These are phyloP conservation scores for Penicillium sp. DNA, from an alignment of 2,329 filamentous ascomycete species.

Conservation along the genomic window DNA sequence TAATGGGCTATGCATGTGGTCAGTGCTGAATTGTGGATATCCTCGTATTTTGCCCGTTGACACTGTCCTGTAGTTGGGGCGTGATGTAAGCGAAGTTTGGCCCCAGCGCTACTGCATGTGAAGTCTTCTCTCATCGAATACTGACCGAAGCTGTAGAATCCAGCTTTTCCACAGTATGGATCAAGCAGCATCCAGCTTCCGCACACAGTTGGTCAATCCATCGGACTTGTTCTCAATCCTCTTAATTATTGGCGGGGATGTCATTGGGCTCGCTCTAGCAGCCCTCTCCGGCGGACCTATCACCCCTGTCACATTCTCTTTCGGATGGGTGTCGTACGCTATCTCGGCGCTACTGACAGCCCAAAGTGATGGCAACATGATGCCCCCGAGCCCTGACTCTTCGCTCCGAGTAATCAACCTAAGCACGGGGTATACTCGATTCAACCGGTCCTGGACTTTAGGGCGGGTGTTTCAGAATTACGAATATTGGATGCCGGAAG, in stretches of 20 bases:
- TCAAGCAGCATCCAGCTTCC: background rate
- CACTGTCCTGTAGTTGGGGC: too few species aligned
- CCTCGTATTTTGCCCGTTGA: background rate
- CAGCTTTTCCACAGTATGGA: background rate
- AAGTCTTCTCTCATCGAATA: too few species aligned
- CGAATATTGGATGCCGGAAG: slow-evolving; percentile 31
- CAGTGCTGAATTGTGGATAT: background rate
- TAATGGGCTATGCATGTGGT: background rate
- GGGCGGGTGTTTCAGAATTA: slow-evolving; percentile 47
- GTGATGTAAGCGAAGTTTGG: background rate
- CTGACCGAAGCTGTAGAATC: background rate
- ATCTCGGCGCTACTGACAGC: slow-evolving; percentile 31
- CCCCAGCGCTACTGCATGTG: background rate
- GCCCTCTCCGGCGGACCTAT: slow-evolving; percentile 30
- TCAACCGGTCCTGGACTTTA: slow-evolving; percentile 47
- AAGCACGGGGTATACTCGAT: slow-evolving; percentile 37
- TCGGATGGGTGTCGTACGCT: slow-evolving; percentile 44
- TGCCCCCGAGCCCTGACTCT: slow-evolving; percentile 37
- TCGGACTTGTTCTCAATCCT: slow-evolving; percentile 36
- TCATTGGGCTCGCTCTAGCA: slow-evolving; percentile 38
- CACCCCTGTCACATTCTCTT: slow-evolving; percentile 41
- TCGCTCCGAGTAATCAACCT: slow-evolving; percentile 37
- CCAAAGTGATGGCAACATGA: slow-evolving; percentile 36
- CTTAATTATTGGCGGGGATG: slow-evolving; percentile 39
- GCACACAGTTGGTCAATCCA: slow-evolving; percentile 19